Conservation (phyloP, 75 land plant genomes). For the Larix kaempferi region DNA sequence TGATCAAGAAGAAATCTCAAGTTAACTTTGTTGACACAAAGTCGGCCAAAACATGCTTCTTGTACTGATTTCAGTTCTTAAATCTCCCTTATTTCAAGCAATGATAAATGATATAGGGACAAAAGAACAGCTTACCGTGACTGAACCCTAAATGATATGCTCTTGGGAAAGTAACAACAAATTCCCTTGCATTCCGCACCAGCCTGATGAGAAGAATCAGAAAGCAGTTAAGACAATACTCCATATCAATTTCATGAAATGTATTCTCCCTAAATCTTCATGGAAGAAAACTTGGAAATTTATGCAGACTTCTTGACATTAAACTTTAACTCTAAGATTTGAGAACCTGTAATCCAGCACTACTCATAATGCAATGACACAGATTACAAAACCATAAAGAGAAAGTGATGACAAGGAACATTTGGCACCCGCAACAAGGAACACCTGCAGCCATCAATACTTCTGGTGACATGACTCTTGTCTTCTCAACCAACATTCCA, state of each 20-base stretch:
- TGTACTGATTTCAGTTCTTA: too few relatives aligned
- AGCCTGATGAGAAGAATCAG: slow-evolving; percentile 46
- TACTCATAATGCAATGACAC: too few relatives aligned
- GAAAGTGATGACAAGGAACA: too few relatives aligned
- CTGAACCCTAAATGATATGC: slow-evolving; percentile 98
- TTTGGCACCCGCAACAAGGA: slow-evolving; percentile 94
- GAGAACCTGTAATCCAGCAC: not conserved
- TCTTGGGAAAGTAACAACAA: slow-evolving; percentile 97
- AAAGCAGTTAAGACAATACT: slow-evolving; percentile 1
- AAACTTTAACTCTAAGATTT: not conserved
- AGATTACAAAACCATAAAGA: too few relatives aligned
- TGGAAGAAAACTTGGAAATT: not conserved
- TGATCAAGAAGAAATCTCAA: too few relatives aligned
- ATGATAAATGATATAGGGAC: too few relatives aligned
- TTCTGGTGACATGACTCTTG: slow-evolving; percentile 97
- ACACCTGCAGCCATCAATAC: slow-evolving; percentile 82
- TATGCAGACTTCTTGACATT: not conserved
- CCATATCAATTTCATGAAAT: too few relatives aligned
- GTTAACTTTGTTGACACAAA: too few relatives aligned
- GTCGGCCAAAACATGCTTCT: too few relatives aligned
- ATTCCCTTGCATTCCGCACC: slow-evolving; percentile 98
- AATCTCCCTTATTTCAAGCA: too few relatives aligned
- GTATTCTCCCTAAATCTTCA: too few relatives aligned
- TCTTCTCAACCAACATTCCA: slow-evolving; percentile 92
- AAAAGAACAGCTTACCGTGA: slow-evolving; percentile 61